Evolutionary conservation across 148 eudicot species (phyloP).

Genomic region (Talinum fruticosum): DNA sequence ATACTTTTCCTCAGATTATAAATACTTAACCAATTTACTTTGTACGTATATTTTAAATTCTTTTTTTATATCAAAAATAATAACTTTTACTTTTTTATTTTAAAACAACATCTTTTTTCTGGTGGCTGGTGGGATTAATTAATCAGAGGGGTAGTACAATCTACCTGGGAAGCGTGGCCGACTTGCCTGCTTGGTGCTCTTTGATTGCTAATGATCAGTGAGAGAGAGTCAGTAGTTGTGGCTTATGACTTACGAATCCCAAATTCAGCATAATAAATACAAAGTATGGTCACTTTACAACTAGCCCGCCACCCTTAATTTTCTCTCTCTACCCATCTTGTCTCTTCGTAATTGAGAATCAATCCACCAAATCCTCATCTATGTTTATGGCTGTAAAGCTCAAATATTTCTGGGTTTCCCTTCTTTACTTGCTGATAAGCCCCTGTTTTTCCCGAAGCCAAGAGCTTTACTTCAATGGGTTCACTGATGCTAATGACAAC

Average conservation of each 20-base stretch:
- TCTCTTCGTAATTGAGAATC: background rate
- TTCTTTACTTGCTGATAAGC: conserved; percentile 16
- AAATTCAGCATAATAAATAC: background rate
- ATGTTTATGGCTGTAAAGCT: conserved; percentile 3
- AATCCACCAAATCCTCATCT: background rate
- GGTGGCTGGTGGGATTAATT: too few relatives aligned
- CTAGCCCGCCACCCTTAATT: background rate
- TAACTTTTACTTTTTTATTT: too few relatives aligned
- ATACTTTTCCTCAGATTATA: too few relatives aligned
- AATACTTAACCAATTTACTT: too few relatives aligned
- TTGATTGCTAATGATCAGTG: background rate
- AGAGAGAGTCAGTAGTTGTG: background rate
- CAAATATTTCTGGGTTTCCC: conserved; percentile 22
- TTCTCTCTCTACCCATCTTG: background rate
- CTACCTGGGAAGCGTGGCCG: background rate
- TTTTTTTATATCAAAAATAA: too few relatives aligned
- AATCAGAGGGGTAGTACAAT: too few relatives aligned
- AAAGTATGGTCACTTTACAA: background rate
- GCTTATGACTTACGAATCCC: background rate
- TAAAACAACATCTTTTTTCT: too few relatives aligned
- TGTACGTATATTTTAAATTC: too few relatives aligned
- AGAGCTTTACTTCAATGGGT: conserved; percentile 55
- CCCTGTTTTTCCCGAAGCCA: conserved; percentile 33
- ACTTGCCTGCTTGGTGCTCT: background rate
- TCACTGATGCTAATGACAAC: conserved; percentile 33